phyloP scores from a whole-genome alignment of 1,284 basidiomycete species.

The Ceratobasidium sp. region DNA sequence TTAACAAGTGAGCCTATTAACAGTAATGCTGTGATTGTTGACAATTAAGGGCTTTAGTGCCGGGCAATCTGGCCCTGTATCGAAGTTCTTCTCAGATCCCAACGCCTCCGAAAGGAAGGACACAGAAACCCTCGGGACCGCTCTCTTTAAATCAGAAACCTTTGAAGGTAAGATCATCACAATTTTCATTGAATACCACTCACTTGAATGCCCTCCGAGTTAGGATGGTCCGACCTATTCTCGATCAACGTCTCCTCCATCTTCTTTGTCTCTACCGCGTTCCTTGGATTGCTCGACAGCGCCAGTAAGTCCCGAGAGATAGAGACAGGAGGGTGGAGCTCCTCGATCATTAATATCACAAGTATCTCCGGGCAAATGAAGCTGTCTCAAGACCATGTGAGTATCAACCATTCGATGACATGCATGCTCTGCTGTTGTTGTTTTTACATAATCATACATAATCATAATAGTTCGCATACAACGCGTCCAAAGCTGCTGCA shows the following conservation, averaged over 20 bases:
- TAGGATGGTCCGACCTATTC: constrained; percentile 41
- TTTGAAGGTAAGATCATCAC: constrained; percentile 51
- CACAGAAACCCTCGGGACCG: constrained; percentile 65
- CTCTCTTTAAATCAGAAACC: constrained; percentile 69
- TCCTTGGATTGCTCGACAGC: constrained; percentile 72
- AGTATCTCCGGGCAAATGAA: constrained; percentile 74
- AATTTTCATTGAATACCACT: background rate
- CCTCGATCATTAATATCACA: constrained; percentile 74
- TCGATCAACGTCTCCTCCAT: constrained; percentile 70
- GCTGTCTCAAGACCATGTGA: constrained; percentile 66
- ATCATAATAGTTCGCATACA: constrained; percentile 70
- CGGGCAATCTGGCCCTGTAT: constrained; percentile 68
- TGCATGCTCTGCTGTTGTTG: too few relatives aligned
- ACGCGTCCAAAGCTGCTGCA: constrained; percentile 75
- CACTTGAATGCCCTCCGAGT: too few relatives aligned
- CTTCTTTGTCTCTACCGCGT: constrained; percentile 75
- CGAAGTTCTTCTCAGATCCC: constrained; percentile 63
- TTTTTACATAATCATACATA: background rate
- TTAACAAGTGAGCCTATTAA: constrained; percentile 69
- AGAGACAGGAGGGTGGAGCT: constrained; percentile 52
- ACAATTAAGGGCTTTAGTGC: constrained; percentile 56
- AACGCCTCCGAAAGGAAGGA: constrained; percentile 63
- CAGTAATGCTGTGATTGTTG: background rate
- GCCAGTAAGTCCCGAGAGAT: constrained; percentile 58
- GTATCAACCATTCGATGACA: too few relatives aligned